These are phyloP conservation scores for Chlorella sp. DNA, from an alignment of 139 green algal genomes.

Conservation along the genomic window DNA sequence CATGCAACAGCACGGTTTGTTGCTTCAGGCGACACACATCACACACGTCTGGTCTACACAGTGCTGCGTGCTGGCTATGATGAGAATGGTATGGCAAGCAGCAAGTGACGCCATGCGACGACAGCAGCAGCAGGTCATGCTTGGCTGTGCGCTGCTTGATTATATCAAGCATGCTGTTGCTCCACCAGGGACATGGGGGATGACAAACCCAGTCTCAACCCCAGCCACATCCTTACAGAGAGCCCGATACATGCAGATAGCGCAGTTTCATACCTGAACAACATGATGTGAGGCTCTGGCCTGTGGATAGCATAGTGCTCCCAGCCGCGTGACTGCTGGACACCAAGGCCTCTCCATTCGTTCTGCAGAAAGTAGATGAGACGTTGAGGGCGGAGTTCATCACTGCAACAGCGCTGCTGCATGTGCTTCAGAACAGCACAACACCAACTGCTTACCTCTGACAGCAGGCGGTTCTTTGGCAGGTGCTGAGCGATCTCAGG, in stretches of 20 bases:
- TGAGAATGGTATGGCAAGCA: neutral
- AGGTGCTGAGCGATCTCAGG: conserved; percentile 83
- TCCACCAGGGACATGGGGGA: too few relatives aligned
- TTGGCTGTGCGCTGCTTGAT: too few relatives aligned
- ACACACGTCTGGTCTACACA: too few relatives aligned
- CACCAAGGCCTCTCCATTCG: conserved; percentile 91
- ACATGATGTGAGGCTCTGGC: conserved; percentile 95
- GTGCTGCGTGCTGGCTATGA: too few relatives aligned
- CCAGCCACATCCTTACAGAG: too few relatives aligned
- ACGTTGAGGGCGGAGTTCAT: neutral
- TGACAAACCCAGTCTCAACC: too few relatives aligned
- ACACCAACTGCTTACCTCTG: conserved; percentile 87
- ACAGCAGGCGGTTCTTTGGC: conserved; percentile 85
- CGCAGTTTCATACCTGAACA: conserved; percentile 92
- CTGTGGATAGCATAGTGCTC: conserved; percentile 93
- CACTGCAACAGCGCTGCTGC: neutral
- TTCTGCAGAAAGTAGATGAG: conserved; percentile 4
- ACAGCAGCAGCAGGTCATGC: neutral
- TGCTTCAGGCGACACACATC: too few relatives aligned
- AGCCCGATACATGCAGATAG: too few relatives aligned
- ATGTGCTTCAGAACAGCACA: too few relatives aligned
- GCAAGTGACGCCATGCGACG: neutral
- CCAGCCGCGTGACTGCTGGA: conserved; percentile 96
- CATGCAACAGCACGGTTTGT: too few relatives aligned
- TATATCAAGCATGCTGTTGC: too few relatives aligned